These are phyloP conservation scores for Diaporthe velutina DNA, from an alignment of 2,329 filamentous ascomycete species.

Conservation along the genomic window DNA sequence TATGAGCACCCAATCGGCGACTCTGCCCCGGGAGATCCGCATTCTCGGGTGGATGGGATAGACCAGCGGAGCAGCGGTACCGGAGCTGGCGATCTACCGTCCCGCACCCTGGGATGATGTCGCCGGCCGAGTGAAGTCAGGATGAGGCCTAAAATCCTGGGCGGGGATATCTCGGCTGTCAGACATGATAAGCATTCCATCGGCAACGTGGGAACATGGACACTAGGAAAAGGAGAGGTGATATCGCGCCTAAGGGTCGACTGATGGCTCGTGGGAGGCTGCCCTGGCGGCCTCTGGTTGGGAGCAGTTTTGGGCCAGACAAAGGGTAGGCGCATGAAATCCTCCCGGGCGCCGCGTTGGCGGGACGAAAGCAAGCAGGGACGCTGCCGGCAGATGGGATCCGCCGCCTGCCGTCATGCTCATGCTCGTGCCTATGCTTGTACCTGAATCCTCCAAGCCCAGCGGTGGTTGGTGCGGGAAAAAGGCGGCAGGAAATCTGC, in stretches of 20 bases:
- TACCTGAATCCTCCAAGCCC: background rate
- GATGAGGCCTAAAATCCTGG: background rate
- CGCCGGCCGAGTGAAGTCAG: background rate
- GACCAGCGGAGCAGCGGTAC: slow-evolving; percentile 11
- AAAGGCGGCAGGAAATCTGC: background rate
- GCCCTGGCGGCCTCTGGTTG: background rate
- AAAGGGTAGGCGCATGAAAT: slow-evolving; percentile 13
- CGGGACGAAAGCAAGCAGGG: slow-evolving; percentile 17
- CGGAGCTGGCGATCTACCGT: slow-evolving; percentile 3
- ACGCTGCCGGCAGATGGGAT: slow-evolving; percentile 21
- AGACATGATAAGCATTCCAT: slow-evolving; percentile 9
- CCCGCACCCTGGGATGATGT: background rate
- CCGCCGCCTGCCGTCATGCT: slow-evolving; percentile 21
- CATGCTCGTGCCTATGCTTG: background rate
- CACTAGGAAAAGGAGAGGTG: background rate
- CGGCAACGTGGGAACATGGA: background rate
- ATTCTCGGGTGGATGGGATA: slow-evolving; percentile 6
- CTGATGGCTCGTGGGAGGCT: background rate
- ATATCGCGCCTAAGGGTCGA: background rate
- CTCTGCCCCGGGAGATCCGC: slow-evolving; percentile 1
- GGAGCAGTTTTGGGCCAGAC: background rate
- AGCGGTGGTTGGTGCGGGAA: background rate
- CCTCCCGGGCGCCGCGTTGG: background rate
- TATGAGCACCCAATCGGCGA: slow-evolving; percentile 4
- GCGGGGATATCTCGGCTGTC: slow-evolving; percentile 17